Base-by-base conservation (phyloP, 2,329 filamentous ascomycete species). In the Thermochaetoides dissita region DNA sequence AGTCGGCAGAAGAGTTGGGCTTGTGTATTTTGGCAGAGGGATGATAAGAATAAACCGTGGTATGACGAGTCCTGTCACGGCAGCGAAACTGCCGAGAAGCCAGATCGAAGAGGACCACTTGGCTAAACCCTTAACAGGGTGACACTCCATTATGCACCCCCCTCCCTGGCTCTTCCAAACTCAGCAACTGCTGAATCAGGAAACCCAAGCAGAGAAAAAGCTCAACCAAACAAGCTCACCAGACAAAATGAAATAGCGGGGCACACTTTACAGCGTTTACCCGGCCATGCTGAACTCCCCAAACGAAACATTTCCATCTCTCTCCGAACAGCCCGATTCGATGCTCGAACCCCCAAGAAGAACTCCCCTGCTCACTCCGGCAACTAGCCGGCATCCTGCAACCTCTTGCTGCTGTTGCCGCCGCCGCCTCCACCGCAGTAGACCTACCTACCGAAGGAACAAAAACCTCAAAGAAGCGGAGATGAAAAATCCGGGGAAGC, bases 291-390 rank as follows among this genome's bases (percentile, higher is more conserved):
- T 24, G 5, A 24, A 24, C 17, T 24, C 17, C 17, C 17, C 17
- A 24, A 24, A 24, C 17, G 17, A 39, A 38, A 36, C 45, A 35
- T 39, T 30, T 6, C 33, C 40, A 34, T 36, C 37, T 8, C 40
- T 45, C 44, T 43, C 44, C 42, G 40, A 41, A 38, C 36, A 10
- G 46, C 38, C 48, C 48, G 48, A 50, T 50, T 50, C 48, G 48
- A 35, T 30, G 17, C 17, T 24, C 3, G 5, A 24, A 24, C 17
- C 17, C 5, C 17, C 17, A 5, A 24, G 3, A 24, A 24, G 17
- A 24, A 24, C 17, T 24, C 5, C 5, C 17, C 17, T 24, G 17
- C 17, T 5, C 17, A 24, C 17, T 24, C 17, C 17, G 17, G 17
- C 37, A 7, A 11, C 28, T 9, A 7, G 9, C 6, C 30, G 6